Percentiles rank a stretch among this genome's conserved stretches.
These are phyloP conservation scores for Pinus tabuliformis DNA, from an alignment of 75 land plant genomes.

Conservation along the genomic window DNA sequence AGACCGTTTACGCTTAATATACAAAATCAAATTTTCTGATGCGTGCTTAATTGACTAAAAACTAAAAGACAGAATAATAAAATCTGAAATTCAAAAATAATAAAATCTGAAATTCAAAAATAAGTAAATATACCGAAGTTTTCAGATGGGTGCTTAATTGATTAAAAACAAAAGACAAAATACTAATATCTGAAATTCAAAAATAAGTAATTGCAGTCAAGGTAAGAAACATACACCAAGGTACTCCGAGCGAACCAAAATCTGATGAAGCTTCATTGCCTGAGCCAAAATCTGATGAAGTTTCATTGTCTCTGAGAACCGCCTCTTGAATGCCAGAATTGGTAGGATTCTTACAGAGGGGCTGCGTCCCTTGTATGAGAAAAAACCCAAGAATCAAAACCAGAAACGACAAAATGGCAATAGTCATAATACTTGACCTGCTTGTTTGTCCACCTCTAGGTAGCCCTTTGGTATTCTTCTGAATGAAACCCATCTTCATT, in stretches of 20 bases:
- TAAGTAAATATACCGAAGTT: too few species aligned
- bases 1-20: neutral
- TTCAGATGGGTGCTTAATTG: too few species aligned
- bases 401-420: neutral
- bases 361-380: conserved; percentile 3
- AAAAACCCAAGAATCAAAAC: conserved; percentile 6
- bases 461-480: conserved; percentile 5
- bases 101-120: too few species aligned
- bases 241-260: conserved; percentile 83
- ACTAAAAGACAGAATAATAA: too few species aligned
- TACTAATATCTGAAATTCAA: too few species aligned
- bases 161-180: too few species aligned
- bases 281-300: too few species aligned
- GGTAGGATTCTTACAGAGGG: neutral
- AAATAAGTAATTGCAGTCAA: neutral
- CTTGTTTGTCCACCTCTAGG: neutral
- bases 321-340: neutral
- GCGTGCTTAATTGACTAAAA: too few species aligned
- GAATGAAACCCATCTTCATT: conserved; percentile 1
- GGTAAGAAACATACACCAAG: conserved; percentile 70
- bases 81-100: too few species aligned
- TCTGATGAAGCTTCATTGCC: conserved; percentile 20
- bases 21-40: too few species aligned
- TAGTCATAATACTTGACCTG: neutral
- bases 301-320: neutral